A percentile compares a stretch with the other conserved stretches of the same genome.
phyloP scores from a whole-genome alignment of 2,329 filamentous ascomycete species.

The Metarhizium robertsii region DNA sequence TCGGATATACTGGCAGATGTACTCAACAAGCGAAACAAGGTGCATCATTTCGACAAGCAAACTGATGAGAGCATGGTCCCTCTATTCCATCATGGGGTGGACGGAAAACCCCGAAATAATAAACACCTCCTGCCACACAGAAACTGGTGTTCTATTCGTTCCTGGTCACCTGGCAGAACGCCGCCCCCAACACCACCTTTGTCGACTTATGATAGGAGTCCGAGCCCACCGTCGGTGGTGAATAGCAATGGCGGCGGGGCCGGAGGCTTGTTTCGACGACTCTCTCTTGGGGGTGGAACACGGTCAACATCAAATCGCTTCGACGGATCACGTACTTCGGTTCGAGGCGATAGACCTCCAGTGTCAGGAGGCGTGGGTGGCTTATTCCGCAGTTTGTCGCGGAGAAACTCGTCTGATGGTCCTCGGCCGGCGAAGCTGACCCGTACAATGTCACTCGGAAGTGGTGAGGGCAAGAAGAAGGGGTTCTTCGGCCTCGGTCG shows the following conservation, averaged over 20 bases:
- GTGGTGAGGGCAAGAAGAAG: slow-evolving; percentile 37
- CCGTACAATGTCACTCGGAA: slow-evolving; percentile 53
- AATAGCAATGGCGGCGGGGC: slow-evolving; percentile 8
- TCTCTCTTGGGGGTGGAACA: slow-evolving; percentile 21
- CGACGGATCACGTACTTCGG: slow-evolving; percentile 27
- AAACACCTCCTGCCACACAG: slow-evolving; percentile 78
- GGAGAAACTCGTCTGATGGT: slow-evolving; percentile 24
- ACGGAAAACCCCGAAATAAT: slow-evolving; percentile 85
- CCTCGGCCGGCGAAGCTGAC: slow-evolving; percentile 33
- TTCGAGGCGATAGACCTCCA: slow-evolving; percentile 37
- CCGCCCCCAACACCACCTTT: slow-evolving; percentile 58
- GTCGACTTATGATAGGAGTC: slow-evolving; percentile 34
- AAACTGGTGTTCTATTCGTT: slow-evolving; percentile 90
- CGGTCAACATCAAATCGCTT: slow-evolving; percentile 25
- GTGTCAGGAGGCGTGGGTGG: slow-evolving; percentile 34
- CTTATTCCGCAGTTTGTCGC: slow-evolving; percentile 35
- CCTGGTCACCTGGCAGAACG: slow-evolving; percentile 70
- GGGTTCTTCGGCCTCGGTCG: slow-evolving; percentile 32
- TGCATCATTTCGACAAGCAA: slow-evolving; percentile 60
- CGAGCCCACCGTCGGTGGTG: slow-evolving; percentile 24
- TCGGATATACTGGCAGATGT: slow-evolving; percentile 83
- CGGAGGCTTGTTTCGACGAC: slow-evolving; percentile 34
- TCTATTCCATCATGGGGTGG: slow-evolving; percentile 81
- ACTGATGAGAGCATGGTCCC: slow-evolving; percentile 97
- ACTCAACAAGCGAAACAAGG: slow-evolving; percentile 85